Conservation (phyloP, 441 rosid species). For the Pelargonium australe region DNA sequence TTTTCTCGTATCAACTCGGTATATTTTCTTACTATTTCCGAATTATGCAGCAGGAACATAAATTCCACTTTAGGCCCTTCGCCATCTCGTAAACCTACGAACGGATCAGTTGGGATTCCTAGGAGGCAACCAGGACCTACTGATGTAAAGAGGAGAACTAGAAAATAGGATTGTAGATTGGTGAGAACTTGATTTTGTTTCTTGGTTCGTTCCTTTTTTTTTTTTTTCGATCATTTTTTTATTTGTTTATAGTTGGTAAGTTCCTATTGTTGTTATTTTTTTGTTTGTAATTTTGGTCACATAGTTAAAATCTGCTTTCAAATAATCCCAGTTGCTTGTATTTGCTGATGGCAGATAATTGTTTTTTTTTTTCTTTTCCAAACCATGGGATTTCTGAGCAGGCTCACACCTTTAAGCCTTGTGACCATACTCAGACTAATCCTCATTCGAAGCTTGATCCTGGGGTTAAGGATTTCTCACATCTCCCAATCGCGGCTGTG, state of each 20-base stretch:
- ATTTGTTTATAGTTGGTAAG: slow-evolving; percentile 16
- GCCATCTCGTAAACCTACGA: slow-evolving; percentile 50
- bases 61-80: slow-evolving; percentile 49
- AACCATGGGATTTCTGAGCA: no score
- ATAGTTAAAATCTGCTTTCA: slow-evolving; percentile 27
- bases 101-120: slow-evolving; percentile 35
- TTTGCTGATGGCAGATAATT: slow-evolving; percentile 13
- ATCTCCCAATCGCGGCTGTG: no score
- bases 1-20: neutral
- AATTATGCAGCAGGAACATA: slow-evolving; percentile 42
- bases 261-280: slow-evolving; percentile 6
- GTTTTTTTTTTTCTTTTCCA: no score
- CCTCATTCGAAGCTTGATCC: no score
- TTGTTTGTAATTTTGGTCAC: slow-evolving; percentile 25
- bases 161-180: slow-evolving; percentile 35
- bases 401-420: no score
- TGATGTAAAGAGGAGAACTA: slow-evolving; percentile 61
- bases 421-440: no score
- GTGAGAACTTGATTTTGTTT: slow-evolving; percentile 25
- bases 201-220: slow-evolving; percentile 16
- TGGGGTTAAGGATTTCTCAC: no score
- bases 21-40: slow-evolving; percentile 9
- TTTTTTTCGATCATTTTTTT: slow-evolving; percentile 15
- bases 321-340: slow-evolving; percentile 49
- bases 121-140: slow-evolving; percentile 47